A percentile compares a stretch with the other conserved stretches of the same genome.
phyloP scores from a whole-genome alignment of 73 alveolate species.

The Stentor coeruleus region DNA sequence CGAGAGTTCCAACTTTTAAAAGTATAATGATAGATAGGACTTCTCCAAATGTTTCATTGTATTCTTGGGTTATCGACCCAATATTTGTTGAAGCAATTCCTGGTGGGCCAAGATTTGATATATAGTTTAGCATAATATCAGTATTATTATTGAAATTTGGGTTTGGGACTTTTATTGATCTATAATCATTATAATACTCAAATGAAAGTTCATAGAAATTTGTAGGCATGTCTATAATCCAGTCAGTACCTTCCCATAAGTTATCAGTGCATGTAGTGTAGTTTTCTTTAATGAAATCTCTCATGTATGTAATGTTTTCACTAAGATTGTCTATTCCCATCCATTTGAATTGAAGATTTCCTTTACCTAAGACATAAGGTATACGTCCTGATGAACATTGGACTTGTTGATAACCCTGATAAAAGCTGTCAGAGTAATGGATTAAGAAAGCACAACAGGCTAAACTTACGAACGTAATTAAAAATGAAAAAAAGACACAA shows the following conservation, averaged over 20 bases:
- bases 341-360: not conserved
- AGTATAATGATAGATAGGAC: not conserved
- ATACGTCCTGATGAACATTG: slow-evolving; percentile 2
- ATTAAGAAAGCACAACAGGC: not conserved
- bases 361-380: not conserved
- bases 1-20: not conserved
- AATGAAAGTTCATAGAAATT: no score
- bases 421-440: not conserved
- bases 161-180: not conserved
- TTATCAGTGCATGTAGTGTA: not conserved
- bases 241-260: not conserved
- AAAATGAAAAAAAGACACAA: not conserved
- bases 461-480: not conserved
- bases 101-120: slow-evolving; percentile 10
- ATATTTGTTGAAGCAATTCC: not conserved
- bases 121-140: not conserved
- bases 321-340: not conserved
- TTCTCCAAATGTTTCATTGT: not conserved
- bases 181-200: not conserved
- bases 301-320: not conserved
- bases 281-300: not conserved
- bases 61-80: not conserved
- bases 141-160: not conserved
- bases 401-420: not conserved
- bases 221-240: not conserved